Evolutionary conservation across 1,284 basidiomycete species (phyloP).

Genomic region (Tetrapyrgos nigripes): DNA sequence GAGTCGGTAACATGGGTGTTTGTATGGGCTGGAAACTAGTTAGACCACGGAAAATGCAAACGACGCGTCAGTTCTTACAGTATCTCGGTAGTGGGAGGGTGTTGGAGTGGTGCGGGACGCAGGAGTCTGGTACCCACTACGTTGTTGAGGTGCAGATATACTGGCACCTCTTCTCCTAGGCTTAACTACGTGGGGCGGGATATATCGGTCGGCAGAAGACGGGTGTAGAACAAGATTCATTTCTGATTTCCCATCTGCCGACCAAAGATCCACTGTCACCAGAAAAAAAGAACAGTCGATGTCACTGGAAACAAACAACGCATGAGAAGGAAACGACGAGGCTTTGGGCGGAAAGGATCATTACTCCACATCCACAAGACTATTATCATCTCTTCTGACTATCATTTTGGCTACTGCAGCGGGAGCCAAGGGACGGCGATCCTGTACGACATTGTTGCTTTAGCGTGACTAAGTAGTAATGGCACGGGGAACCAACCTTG

Average conservation of each 20-base stretch:
- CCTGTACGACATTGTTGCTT: constrained; percentile 50
- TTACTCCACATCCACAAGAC: constrained; percentile 78
- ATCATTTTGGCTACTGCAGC: constrained; percentile 87
- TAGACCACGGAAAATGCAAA: constrained; percentile 13
- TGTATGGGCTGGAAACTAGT: constrained; percentile 21
- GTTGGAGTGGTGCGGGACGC: constrained; percentile 43
- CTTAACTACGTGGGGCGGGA: constrained; percentile 60
- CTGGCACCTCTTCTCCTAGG: constrained; percentile 50
- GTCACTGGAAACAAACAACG: constrained; percentile 57
- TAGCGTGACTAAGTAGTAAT: constrained; percentile 9
- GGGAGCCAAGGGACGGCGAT: constrained; percentile 88
- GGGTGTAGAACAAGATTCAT: constrained; percentile 89
- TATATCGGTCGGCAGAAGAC: constrained; percentile 75
- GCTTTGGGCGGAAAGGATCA: constrained; percentile 38
- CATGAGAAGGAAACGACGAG: constrained; percentile 1
- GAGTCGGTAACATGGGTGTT: constrained; percentile 43
- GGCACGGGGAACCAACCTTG: constrained; percentile 62
- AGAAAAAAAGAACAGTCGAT: constrained; percentile 87
- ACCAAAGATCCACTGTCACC: constrained; percentile 90
- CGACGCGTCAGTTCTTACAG: constrained; percentile 35
- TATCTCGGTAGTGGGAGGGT: constrained; percentile 46
- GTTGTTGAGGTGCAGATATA: constrained; percentile 41
- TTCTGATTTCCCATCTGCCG: constrained; percentile 77
- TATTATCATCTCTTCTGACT: constrained; percentile 71
- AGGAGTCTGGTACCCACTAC: constrained; percentile 51